A percentile compares a stretch with the other conserved stretches of the same genome.
phyloP scores from a whole-genome alignment of 2,329 filamentous ascomycete genomes.

The Aspergillus texensis region DNA sequence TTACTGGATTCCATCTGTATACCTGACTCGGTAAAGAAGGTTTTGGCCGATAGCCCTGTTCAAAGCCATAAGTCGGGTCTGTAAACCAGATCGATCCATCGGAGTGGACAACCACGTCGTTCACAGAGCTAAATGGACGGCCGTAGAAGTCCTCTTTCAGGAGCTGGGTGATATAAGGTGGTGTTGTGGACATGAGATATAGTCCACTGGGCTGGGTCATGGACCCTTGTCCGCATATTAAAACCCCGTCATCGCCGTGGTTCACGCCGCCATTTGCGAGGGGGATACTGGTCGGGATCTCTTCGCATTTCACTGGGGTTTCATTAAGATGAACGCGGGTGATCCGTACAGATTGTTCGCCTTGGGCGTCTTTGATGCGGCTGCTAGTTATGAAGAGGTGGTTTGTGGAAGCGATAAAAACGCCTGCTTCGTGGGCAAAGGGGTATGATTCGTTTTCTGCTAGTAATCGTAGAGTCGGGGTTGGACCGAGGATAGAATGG shows the following conservation, averaged over 20 bases:
- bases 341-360: constrained; percentile 27
- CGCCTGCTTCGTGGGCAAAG: constrained; percentile 54
- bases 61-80: constrained; percentile 40
- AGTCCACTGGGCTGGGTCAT: constrained; percentile 15
- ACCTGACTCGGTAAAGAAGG: constrained; percentile 41
- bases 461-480: constrained; percentile 40
- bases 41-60: constrained; percentile 36
- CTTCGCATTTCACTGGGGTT: constrained; percentile 11
- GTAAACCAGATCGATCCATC: constrained; percentile 45
- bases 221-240: constrained; percentile 48
- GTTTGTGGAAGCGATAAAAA: constrained; percentile 37
- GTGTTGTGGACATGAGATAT: constrained; percentile 18
- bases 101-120: constrained; percentile 40
- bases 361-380: constrained; percentile 8
- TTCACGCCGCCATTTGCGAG: constrained; percentile 57
- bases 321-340: constrained; percentile 17
- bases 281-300: constrained; percentile 36
- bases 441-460: constrained; percentile 43
- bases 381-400: constrained; percentile 45
- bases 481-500: constrained; percentile 37
- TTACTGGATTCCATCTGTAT: constrained; percentile 42
- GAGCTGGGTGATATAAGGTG: constrained; percentile 26
- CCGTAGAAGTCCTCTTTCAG: constrained; percentile 39
- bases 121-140: constrained; percentile 41
- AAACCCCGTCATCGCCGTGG: constrained; percentile 39